Conservation (phyloP, 768 basidiomycete species). For the Mycena sanguinolenta region DNA sequence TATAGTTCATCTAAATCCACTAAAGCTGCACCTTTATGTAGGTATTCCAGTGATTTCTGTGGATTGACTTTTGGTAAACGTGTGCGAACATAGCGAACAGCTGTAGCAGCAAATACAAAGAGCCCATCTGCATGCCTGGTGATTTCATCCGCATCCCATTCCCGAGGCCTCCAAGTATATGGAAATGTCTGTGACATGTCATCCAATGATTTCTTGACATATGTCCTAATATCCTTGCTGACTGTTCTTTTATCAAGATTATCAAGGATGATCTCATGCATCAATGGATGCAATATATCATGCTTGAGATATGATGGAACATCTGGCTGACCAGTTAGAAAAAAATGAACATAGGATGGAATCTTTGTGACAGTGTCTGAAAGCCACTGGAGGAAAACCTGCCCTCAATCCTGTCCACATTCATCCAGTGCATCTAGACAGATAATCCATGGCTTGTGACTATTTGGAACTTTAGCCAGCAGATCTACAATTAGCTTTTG, state of each 20-base stretch:
- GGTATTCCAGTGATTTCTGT: not conserved
- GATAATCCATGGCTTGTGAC: not conserved
- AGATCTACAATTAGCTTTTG: slow-evolving; percentile 17
- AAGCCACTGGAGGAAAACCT: slow-evolving; percentile 17
- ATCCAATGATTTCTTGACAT: slow-evolving; percentile 16
- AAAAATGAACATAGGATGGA: slow-evolving; percentile 11
- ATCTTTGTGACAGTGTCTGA: not conserved
- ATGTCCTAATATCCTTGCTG: not conserved
- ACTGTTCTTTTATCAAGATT: not conserved
- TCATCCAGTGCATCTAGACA: slow-evolving; percentile 17
- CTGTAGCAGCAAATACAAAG: slow-evolving; percentile 17
- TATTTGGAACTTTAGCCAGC: not conserved
- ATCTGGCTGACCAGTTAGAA: slow-evolving; percentile 22
- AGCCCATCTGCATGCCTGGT: slow-evolving; percentile 5
- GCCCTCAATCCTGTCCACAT: slow-evolving; percentile 18
- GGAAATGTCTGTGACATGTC: not conserved
- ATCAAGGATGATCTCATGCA: not conserved
- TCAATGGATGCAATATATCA: not conserved
- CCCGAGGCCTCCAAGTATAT: slow-evolving; percentile 3
- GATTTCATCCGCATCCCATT: not conserved
- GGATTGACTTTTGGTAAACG: not conserved
- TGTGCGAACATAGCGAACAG: slow-evolving; percentile 6
- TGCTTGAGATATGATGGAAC: slow-evolving; percentile 13
- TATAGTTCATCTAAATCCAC: not conserved
- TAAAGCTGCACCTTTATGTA: not conserved